Base-by-base conservation (phyloP, 768 basidiomycete species). In the Collybia nuda region DNA sequence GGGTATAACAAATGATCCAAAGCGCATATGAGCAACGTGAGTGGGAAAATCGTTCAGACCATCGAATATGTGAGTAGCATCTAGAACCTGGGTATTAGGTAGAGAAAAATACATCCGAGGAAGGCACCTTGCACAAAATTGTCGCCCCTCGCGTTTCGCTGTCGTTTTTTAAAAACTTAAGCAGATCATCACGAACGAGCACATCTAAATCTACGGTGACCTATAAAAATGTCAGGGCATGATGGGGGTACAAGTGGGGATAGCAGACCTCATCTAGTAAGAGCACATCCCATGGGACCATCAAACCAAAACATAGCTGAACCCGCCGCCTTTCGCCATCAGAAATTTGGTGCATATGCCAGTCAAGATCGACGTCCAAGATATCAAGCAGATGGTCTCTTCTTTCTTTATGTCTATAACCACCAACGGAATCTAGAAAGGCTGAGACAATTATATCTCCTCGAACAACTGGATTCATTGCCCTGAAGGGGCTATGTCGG, bases 181-280 rank as follows among this genome's bases (percentile, higher is more conserved):
- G 80, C n/a, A 99, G 76, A 54, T 94, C 88, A 48, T 90, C 82
- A 43, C 97, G 86, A 39, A 99, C 97, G 36, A 98, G 80, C 14
- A 98, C 95, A 61, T 99, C 97, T 12, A 99, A 75, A 67, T 99
- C 97, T 17, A 98, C 96, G 1, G 96, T 98, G 48, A 96, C 93
- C 91, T 94, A 54, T 36, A 49, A 24, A 28, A 51, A 18, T 44
- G 18, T 40, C 21, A 41, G 40, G 14, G 35, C 48, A 43, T 24
- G 52, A 45, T 18, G 46, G 23, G 19, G 41, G 37, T 23, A 49
- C 23, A 38, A 21, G 44, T 41, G 51, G 50, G 44, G 23, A 52
- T 47, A 44, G 39, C 50, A 36, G 52, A 95, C 95, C 77, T 99
- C 97, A 62, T 99, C 96, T 15, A 99, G 79, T 2, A 99, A 75